Conservation (phyloP, 257 asterid genomes). For the Henckelia pumila region DNA sequence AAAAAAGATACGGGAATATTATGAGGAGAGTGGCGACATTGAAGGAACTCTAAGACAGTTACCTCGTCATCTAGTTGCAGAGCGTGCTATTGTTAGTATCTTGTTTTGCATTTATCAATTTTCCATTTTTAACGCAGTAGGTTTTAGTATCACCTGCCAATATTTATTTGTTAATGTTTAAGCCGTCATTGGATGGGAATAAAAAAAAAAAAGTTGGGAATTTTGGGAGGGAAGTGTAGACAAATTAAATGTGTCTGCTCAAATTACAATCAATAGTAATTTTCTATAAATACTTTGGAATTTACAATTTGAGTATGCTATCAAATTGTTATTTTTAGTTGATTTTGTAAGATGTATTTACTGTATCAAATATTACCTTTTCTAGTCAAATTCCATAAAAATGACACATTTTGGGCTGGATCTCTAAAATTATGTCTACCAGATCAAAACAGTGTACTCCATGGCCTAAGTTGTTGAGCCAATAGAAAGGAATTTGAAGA, state of each 20-base stretch:
- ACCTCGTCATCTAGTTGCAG: conserved; percentile 88
- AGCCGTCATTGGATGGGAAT: conserved; percentile 2
- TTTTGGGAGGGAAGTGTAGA: conserved; percentile 7
- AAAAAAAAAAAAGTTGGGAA: no score
- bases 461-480: not conserved
- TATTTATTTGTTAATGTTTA: conserved; percentile 1
- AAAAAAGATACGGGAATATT: conserved; percentile 63
- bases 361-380: not conserved
- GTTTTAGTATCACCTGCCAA: conserved; percentile 12
- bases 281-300: not conserved
- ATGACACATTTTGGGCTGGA: not conserved
- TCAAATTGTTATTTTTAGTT: no score
- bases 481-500: not conserved
- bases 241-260: not conserved
- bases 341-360: no score
- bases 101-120: conserved; percentile 10
- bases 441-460: not conserved
- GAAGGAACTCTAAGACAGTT: conserved; percentile 87
- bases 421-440: not conserved
- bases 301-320: not conserved
- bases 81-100: conserved; percentile 77
- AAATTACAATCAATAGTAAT: not conserved
- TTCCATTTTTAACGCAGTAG: conserved; percentile 2
- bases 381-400: not conserved
- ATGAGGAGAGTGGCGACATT: conserved; percentile 71